Evolutionary conservation across 257 asterid genomes (phyloP).

Genomic region (Capsicum baccatum): DNA sequence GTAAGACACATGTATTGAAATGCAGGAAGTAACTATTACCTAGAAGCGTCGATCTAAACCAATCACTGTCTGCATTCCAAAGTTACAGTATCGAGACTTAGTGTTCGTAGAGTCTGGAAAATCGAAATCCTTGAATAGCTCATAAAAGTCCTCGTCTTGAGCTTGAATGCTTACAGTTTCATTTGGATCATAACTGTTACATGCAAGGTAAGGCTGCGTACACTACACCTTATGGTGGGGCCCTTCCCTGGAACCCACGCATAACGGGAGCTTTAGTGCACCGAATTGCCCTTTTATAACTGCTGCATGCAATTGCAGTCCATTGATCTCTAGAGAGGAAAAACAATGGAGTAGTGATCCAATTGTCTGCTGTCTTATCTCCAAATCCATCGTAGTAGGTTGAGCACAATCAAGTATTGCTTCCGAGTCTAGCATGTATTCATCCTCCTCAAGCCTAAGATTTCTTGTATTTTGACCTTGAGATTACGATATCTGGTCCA

Average conservation of each 20-base stretch:
- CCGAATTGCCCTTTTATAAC: neutral
- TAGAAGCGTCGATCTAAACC: neutral
- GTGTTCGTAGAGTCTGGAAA: neutral
- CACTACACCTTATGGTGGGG: too few species aligned
- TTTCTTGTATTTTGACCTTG: neutral
- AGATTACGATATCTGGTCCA: neutral
- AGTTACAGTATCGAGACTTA: neutral
- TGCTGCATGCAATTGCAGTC: neutral
- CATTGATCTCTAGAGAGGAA: neutral
- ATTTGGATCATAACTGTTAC: neutral
- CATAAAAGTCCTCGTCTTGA: neutral
- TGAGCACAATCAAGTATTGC: neutral
- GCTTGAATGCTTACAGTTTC: neutral
- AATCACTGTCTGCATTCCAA: neutral
- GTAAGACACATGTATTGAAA: neutral
- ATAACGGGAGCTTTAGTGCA: too few species aligned
- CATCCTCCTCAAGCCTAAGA: slow-evolving; percentile 15
- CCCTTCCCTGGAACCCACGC: too few species aligned
- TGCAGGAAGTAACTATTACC: slow-evolving; percentile 15
- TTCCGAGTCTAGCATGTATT: slow-evolving; percentile 1
- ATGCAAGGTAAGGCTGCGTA: too few species aligned
- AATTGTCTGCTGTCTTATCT: neutral
- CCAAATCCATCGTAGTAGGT: neutral
- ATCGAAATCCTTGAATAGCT: slow-evolving; percentile 1
- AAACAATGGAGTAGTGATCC: neutral